Conservation (phyloP, 805 yeast species). For the Metschnikowia matae region DNA sequence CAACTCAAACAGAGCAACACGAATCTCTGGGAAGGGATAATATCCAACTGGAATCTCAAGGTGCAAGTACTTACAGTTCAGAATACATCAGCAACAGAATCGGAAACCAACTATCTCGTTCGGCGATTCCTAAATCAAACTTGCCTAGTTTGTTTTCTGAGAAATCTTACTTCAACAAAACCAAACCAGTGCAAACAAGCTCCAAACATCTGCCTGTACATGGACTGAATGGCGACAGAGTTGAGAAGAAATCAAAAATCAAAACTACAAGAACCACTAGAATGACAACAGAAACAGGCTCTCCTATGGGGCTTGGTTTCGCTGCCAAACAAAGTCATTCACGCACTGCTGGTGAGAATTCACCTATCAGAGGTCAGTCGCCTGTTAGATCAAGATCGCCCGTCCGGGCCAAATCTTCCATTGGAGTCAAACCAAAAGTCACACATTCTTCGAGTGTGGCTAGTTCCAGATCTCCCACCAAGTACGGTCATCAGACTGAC, state of each 20-base stretch:
- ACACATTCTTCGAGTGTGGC: neutral
- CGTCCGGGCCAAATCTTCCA: neutral
- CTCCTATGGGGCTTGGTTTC: neutral
- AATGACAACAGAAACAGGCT: constrained; percentile 1
- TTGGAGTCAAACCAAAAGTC: no score
- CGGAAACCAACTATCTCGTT: constrained; percentile 1
- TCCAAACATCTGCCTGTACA: neutral
- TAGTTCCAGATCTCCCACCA: constrained; percentile 14
- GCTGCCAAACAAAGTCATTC: neutral
- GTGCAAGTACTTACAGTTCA: neutral
- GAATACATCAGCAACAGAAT: constrained; percentile 1
- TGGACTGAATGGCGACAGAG: neutral
- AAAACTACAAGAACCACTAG: neutral
- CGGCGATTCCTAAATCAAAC: neutral
- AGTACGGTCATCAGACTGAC: constrained; percentile 7
- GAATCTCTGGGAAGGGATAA: neutral
- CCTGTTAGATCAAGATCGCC: constrained; percentile 2
- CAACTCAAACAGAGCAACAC: neutral
- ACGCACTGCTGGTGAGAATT: neutral
- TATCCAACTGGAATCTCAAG: neutral
- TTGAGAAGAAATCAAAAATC: neutral
- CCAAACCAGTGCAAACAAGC: neutral
- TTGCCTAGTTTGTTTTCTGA: constrained; percentile 1
- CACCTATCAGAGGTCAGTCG: constrained; percentile 3
- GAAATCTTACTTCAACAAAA: constrained; percentile 3